Base-by-base conservation (phyloP, 306 rosid genomes). In the Dalbergia cultrata region DNA sequence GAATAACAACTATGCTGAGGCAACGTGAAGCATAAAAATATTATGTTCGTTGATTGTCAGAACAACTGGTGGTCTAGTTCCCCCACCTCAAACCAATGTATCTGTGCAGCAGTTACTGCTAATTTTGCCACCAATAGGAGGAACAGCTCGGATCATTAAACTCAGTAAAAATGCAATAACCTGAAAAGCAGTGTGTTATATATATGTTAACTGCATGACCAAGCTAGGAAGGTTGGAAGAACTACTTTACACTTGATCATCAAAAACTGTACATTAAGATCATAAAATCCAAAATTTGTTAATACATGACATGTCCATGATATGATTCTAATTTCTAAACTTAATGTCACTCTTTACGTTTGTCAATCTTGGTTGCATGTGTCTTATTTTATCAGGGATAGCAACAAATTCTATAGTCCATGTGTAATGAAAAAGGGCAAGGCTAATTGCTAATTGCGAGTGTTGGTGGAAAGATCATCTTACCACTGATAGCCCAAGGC, bases 151-250 rank as follows among this genome's bases (percentile, higher is more conserved):
- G 70, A 95, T 91, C 90, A 82, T 72, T 19, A 81, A 67, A 63
- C 97, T 93, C 75, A 82, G 95, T 66, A 91, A 45, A 75, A 91
- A 88, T 69, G 92, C 94, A 59, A 82, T 58, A 87, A 88, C 59
- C 99, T 95, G 98, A 90, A 82, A 70, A 44, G 43, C 75, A 79
- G 70, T 64, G 67, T 45, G 39, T 67, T 13, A 76, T 59, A 34
- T 63, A 76, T 59, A 34, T 63, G 58, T 61, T 62, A 74, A 74
- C 63, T 61, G 57, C 80, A 45, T 75, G 14, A 44, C 44, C 31
- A 39, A 62, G 49, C 13, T 43, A 43, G 58, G 61, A n/a, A 35
- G 57, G 16, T 22, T 37, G 54, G 53, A 34, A 77, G 13, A 75
- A 56, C 50, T 22, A 13, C 53, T 70, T 44, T 7, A 67, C 34